Base-by-base conservation (phyloP, 345 rosid species). In the Euphorbia peplus region DNA sequence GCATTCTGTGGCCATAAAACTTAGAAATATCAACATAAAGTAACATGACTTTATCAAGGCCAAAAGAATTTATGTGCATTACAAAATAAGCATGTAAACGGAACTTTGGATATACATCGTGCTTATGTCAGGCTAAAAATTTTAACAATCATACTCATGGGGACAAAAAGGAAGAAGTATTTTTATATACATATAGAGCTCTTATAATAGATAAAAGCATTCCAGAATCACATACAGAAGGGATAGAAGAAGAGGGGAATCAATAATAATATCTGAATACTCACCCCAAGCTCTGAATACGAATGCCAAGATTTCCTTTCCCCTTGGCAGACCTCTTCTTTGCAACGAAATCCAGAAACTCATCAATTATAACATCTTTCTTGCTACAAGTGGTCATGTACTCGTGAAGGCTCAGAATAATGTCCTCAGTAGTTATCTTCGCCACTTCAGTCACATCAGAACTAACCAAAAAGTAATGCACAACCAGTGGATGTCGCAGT, bases 251-350 rank as follows among this genome's bases (percentile, higher is more conserved):
- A 46, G 35, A 25, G 37, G 44, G 16, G 52, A 67, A 53, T 11
- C 35, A 35, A 21, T 10, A n/a, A 53, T 25, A 55, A 68, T 56
- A 15, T 13, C 56, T 14, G 37, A 61, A 71, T 69, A 80, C 91
- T 39, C 78, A 91, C 97, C 92, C 83, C 79, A 91, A 80, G 87
- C 75, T 80, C 55, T 81, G 91, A 77, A 93, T 80, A 62, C 89
- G 92, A 52, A 89, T 81, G 54, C 95, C 97, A 73, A 93, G 97
- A 78, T 72, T 80, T 72, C 85, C 96, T 76, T 76, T 83, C 73
- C 81, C 80, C 8, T 41, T 41, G 50, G 83, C 84, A 41, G 90
- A 84, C 55, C 64, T 80, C 77, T 84, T 75, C 65, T 70, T 48
- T 11, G 93, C 96, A 63, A 91, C 78, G 73, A 91, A 91, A 65